Evolutionary conservation across 257 asterid species (phyloP).

Genomic region (Lycium barbarum): DNA sequence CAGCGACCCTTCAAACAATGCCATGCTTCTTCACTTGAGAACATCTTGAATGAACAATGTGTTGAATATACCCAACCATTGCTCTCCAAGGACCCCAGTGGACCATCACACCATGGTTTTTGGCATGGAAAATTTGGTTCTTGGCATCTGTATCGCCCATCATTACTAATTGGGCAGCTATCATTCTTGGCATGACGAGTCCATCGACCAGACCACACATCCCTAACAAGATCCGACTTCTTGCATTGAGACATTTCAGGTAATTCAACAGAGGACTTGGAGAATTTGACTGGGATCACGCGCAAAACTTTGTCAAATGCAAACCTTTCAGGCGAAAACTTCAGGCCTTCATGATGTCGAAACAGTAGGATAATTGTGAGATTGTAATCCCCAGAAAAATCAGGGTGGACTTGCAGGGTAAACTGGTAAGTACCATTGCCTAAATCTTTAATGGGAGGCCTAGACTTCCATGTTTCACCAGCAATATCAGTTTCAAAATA

Average conservation of each 20-base stretch:
- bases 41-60: conserved; percentile 88
- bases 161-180: conserved; percentile 62
- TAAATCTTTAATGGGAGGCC: conserved; percentile 79
- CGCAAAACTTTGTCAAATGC: conserved; percentile 71
- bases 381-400: conserved; percentile 78
- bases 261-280: conserved; percentile 44
- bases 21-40: conserved; percentile 65
- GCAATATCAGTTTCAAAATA: conserved; percentile 87
- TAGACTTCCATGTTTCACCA: conserved; percentile 79
- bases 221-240: conserved; percentile 57
- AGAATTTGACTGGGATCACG: conserved; percentile 57
- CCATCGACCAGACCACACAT: conserved; percentile 94
- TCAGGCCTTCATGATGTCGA: conserved; percentile 69
- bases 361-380: conserved; percentile 76
- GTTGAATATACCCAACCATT: conserved; percentile 94
- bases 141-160: conserved; percentile 86
- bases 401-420: conserved; percentile 84
- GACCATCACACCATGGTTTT: conserved; percentile 81
- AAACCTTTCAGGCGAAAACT: conserved; percentile 68
- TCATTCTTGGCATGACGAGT: conserved; percentile 81
- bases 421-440: conserved; percentile 83
- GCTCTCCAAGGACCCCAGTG: conserved; percentile 75
- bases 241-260: conserved; percentile 59
- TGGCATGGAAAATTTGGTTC: conserved; percentile 66
- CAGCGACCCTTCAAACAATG: conserved; percentile 63